phyloP scores from a whole-genome alignment of 129 eudicot species.

The Artemisia tridentata region DNA sequence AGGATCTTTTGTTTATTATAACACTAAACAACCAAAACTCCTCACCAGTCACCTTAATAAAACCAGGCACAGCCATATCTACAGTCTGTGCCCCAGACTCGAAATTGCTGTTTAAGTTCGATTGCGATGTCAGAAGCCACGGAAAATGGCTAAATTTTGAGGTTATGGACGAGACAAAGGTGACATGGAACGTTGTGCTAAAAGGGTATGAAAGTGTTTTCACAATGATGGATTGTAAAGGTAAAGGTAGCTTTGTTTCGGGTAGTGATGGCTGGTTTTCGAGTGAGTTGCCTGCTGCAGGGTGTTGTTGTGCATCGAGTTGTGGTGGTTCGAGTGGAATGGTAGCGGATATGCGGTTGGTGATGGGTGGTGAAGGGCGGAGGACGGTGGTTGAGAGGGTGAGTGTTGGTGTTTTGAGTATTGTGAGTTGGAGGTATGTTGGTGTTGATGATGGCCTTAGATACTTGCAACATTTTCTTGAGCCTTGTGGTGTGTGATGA shows the following conservation, averaged over 20 bases:
- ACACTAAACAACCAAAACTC: conserved; percentile 32
- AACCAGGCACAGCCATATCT: conserved; percentile 30
- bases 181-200: conserved; percentile 60
- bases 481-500: conserved; percentile 28
- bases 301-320: conserved; percentile 49
- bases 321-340: conserved; percentile 52
- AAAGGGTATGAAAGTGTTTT: conserved; percentile 61
- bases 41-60: conserved; percentile 21
- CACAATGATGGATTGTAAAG: conserved; percentile 60
- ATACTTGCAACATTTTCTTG: conserved; percentile 75
- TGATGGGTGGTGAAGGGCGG: conserved; percentile 38
- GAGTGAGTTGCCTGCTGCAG: conserved; percentile 64
- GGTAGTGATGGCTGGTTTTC: conserved; percentile 74
- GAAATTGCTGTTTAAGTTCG: conserved; percentile 51
- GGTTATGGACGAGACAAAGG: conserved; percentile 40
- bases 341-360: conserved; percentile 65
- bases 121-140: conserved; percentile 30
- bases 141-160: conserved; percentile 20
- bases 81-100: neutral
- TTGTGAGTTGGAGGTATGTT: conserved; percentile 73
- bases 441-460: conserved; percentile 62
- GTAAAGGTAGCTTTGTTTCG: conserved; percentile 53
- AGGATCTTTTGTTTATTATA: conserved; percentile 42
- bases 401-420: conserved; percentile 62
- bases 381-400: conserved; percentile 56